Conservation (phyloP, 441 rosid species). For the Rhodomyrtus psidioides region DNA sequence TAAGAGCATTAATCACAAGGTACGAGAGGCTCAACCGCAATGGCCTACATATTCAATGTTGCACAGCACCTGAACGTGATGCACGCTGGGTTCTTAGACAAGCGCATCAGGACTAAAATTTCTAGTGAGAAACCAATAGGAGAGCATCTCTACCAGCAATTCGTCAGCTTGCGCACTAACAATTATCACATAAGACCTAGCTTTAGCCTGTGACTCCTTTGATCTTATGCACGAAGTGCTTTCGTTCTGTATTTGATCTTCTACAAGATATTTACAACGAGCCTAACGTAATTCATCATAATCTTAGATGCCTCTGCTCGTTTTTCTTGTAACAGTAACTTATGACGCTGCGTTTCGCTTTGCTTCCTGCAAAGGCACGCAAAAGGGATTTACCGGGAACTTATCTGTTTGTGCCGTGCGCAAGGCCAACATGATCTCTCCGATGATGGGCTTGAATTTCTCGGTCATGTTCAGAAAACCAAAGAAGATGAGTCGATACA, state of each 20-base stretch:
- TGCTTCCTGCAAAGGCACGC: not conserved
- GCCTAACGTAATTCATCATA: not conserved
- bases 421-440: not conserved
- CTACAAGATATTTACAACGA: not conserved
- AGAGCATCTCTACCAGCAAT: not conserved
- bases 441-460: not conserved
- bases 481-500: not conserved
- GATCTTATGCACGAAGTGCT: not conserved
- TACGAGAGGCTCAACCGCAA: not conserved
- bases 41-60: not conserved
- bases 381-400: too few relatives aligned
- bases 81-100: not conserved
- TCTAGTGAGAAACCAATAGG: not conserved
- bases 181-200: not conserved
- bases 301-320: not conserved
- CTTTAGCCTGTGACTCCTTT: not conserved
- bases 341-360: not conserved
- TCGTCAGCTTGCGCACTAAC: not conserved
- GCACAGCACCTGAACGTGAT: not conserved
- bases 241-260: not conserved
- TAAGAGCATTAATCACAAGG: not conserved
- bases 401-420: not conserved
- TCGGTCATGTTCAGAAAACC: not conserved
- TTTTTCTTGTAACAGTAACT: not conserved
- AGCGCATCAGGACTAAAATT: not conserved